Conservation (phyloP, 164 flowering plant species). For the Protea cynaroides region DNA sequence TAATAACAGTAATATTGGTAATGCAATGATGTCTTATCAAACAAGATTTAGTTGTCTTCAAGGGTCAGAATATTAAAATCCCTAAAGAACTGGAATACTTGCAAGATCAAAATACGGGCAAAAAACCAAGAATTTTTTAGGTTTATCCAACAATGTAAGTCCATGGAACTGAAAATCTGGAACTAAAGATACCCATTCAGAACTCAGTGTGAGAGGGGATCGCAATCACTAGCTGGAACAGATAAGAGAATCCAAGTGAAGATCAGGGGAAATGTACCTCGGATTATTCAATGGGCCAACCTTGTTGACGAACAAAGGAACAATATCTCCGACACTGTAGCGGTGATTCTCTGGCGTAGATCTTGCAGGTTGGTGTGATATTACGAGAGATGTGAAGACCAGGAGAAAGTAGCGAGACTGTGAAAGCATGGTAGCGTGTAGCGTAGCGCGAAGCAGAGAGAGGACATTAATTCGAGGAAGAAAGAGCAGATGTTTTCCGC, state of each 20-base stretch:
- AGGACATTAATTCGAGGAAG: too few species aligned
- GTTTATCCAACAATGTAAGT: background rate
- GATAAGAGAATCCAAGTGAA: background rate
- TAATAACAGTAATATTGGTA: too few species aligned
- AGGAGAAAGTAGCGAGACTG: slow-evolving; percentile 3
- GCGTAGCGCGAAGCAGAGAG: too few species aligned
- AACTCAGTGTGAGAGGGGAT: background rate
- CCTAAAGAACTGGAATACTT: background rate
- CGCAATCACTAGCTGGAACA: background rate
- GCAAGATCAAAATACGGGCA: background rate
- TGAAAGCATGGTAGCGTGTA: slow-evolving; percentile 2
- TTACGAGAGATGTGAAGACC: slow-evolving; percentile 8
- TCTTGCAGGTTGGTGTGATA: slow-evolving; percentile 11
- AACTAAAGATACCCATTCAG: background rate
- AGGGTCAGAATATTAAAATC: background rate
- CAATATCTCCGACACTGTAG: slow-evolving; percentile 57
- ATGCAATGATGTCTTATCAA: background rate
- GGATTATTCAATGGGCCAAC: slow-evolving; percentile 72
- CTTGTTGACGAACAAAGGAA: slow-evolving; percentile 60
- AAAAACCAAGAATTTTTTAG: background rate
- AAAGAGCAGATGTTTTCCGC: too few species aligned
- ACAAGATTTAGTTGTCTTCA: background rate
- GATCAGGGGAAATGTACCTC: slow-evolving; percentile 34
- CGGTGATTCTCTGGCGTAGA: slow-evolving; percentile 27
- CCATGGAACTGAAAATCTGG: background rate